Evolutionary conservation across 129 eudicot genomes (phyloP).

Genomic region (Cynara cardunculus): DNA sequence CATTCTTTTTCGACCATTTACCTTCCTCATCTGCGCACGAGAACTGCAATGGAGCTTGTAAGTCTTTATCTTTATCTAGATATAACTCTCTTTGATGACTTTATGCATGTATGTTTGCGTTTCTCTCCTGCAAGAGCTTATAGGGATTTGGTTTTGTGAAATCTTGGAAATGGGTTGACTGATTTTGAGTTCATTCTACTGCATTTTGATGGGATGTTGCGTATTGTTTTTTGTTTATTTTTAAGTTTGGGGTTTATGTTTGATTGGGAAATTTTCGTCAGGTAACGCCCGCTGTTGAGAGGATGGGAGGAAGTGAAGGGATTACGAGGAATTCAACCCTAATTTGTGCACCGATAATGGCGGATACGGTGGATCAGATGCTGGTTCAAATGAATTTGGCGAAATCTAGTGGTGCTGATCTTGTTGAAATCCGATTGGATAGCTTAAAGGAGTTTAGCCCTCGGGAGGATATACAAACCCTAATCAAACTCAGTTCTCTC

Average conservation of each 20-base stretch:
- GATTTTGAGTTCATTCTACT: constrained; percentile 8
- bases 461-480: constrained; percentile 38
- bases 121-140: not conserved
- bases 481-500: constrained; percentile 54
- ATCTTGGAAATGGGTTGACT: not conserved
- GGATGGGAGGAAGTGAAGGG: constrained; percentile 44
- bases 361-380: constrained; percentile 74
- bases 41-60: constrained; percentile 31
- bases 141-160: not conserved
- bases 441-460: constrained; percentile 54
- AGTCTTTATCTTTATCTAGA: not conserved
- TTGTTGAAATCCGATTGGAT: constrained; percentile 92
- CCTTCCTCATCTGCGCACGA: not conserved
- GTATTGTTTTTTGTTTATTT: not conserved
- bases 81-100: not conserved
- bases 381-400: constrained; percentile 57
- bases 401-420: constrained; percentile 71
- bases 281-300: constrained; percentile 40
- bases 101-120: constrained; percentile 5
- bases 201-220: not conserved
- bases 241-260: constrained; percentile 3
- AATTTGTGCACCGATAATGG: constrained; percentile 90
- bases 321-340: constrained; percentile 57
- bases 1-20: constrained; percentile 7
- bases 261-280: constrained; percentile 10